phyloP scores from a whole-genome alignment of 345 rosid genomes.

The Sonneratia alba region DNA sequence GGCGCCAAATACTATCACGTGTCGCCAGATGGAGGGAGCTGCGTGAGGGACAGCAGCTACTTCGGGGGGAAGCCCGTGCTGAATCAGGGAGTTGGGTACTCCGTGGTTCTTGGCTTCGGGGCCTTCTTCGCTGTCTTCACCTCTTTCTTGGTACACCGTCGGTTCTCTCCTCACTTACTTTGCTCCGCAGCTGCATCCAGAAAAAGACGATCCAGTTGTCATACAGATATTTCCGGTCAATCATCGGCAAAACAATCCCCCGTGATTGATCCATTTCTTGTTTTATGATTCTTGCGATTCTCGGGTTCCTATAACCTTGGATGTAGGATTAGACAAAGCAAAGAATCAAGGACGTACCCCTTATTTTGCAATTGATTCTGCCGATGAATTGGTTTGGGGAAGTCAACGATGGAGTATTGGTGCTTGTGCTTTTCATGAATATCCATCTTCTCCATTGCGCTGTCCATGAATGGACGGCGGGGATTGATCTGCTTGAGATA shows the following conservation, averaged over 20 bases:
- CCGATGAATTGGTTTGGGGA: not conserved
- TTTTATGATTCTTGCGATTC: not conserved
- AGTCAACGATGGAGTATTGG: not conserved
- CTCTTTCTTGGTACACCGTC: conserved; percentile 49
- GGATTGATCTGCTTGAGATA: not conserved
- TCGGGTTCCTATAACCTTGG: not conserved
- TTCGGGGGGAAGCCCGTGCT: conserved; percentile 57
- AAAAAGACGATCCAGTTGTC: not conserved
- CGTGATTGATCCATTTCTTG: not conserved
- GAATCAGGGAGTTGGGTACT: conserved; percentile 73
- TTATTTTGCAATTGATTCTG: not conserved
- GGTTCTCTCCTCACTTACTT: not conserved
- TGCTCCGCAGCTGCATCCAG: not conserved
- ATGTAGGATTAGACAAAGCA: not conserved
- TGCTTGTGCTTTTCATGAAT: not conserved
- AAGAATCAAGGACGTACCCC: not conserved
- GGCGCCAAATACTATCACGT: conserved; percentile 53
- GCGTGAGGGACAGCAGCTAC: conserved; percentile 62
- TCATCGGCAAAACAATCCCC: not conserved
- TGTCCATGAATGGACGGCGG: not conserved
- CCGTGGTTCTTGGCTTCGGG: conserved; percentile 84
- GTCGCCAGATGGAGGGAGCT: conserved; percentile 25
- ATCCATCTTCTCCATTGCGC: not conserved
- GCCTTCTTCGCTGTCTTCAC: conserved; percentile 87
- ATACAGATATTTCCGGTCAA: too few species aligned